A percentile compares a stretch with the other conserved stretches of the same genome.
Evolutionary conservation across 306 rosid species (phyloP).

Genomic region (Malus domestica): DNA sequence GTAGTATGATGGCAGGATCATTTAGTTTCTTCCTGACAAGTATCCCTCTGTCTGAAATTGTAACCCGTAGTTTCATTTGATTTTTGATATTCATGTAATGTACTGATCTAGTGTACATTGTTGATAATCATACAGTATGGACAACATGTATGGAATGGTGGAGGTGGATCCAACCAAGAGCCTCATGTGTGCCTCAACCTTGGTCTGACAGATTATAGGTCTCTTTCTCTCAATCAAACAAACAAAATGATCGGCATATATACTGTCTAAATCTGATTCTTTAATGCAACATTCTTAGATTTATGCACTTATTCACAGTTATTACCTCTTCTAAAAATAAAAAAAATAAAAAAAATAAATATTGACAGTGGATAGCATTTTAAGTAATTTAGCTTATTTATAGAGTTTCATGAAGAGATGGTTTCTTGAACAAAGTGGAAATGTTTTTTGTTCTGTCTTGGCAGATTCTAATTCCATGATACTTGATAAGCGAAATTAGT

Average conservation of each 20-base stretch:
- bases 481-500: background rate
- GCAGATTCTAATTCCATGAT: background rate
- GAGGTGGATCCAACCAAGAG: conserved; percentile 38
- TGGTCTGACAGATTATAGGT: conserved; percentile 96
- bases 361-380: background rate
- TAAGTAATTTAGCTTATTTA: background rate
- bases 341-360: background rate
- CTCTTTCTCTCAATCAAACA: conserved; percentile 19
- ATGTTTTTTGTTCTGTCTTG: background rate
- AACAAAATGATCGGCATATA: background rate
- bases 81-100: conserved; percentile 1
- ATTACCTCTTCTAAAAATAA: background rate
- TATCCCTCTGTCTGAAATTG: background rate
- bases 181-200: conserved; percentile 59
- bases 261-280: background rate
- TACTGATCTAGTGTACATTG: background rate
- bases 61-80: background rate
- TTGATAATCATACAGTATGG: conserved; percentile 51
- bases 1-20: background rate
- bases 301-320: background rate
- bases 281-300: background rate
- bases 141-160: conserved; percentile 31
- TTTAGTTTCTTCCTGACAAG: background rate
- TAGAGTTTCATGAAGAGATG: background rate
- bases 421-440: background rate